Evolutionary conservation across 2,329 filamentous ascomycete genomes (phyloP), one percentile per base, ranked within the genome.

Genomic region (Pyricularia pennisetigena): DNA sequence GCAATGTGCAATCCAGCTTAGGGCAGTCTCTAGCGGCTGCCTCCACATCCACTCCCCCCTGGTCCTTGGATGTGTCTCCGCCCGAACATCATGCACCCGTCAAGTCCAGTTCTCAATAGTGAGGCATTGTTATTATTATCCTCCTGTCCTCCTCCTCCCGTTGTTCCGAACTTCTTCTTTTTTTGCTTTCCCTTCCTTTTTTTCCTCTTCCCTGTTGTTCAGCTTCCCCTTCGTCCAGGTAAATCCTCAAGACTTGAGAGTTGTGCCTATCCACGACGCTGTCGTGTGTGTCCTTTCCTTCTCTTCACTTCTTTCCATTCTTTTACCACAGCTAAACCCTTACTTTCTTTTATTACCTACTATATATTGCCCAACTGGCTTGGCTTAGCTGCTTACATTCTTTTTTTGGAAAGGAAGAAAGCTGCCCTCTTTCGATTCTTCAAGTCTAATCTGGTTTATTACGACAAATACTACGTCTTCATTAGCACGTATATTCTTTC

Each of bases 371-470:
- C 82, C 82, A 84, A 84, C 82, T 83, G 82, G 82, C 79, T 84
- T 83, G 83, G 83, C 79, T 85, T 85, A 83, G 83, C 82, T 84
- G 81, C 81, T 82, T 80, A 82, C 82, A 76, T 78, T 84, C 81
- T 78, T 86, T 85, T 35, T 82, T 70, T 68, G 68, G 73, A 75
- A 71, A 74, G 70, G 75, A 72, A 76, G 23, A 23, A 61, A 61
- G 57, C 24, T 61, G 57, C 72, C 63, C 66, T 14, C 73, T 70
- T 72, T 74, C 74, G 69, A 70, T 74, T 74, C 71, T 61, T 14
- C n/a, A 26, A 72, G 76, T 78, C 75, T 78, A 76, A 76, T 77
- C 76, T 76, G 74, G 73, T 74, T 74, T 72, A 72, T 73, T 71
- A 69, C 66, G 69, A 68, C 71, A 54, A 28, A 66, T 28, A 12